Evolutionary conservation across 257 asterid genomes (phyloP).

Genomic region (Salvia hispanica): DNA sequence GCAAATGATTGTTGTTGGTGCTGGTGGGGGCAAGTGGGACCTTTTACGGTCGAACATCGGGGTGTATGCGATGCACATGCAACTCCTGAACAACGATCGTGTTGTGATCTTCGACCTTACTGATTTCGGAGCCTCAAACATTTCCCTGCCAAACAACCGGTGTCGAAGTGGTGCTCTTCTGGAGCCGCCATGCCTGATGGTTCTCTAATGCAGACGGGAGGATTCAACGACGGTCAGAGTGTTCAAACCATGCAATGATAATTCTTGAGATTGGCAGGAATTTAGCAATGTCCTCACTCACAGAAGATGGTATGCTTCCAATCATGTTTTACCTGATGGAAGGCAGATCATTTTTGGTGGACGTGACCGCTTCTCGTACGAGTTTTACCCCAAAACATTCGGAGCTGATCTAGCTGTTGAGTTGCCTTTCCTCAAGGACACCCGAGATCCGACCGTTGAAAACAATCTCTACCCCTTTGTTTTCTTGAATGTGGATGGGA

Average conservation of each 20-base stretch:
- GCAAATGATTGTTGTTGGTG: neutral
- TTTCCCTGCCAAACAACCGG: constrained; percentile 46
- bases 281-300: neutral
- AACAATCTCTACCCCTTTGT: too few relatives aligned
- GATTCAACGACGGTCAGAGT: neutral
- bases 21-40: constrained; percentile 55
- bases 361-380: too few relatives aligned
- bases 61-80: constrained; percentile 69
- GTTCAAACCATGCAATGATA: too few relatives aligned
- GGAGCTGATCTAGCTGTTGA: too few relatives aligned
- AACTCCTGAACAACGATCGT: constrained; percentile 58
- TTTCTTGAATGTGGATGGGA: neutral
- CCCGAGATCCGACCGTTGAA: too few relatives aligned
- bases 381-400: too few relatives aligned
- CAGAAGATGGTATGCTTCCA: constrained; percentile 23
- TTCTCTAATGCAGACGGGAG: neutral
- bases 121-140: constrained; percentile 58
- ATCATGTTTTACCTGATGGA: constrained; percentile 24
- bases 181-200: neutral
- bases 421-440: too few relatives aligned
- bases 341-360: constrained; percentile 23
- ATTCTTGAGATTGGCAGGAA: constrained; percentile 16
- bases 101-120: constrained; percentile 66
- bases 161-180: constrained; percentile 30
- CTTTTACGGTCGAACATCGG: constrained; percentile 46